Evolutionary conservation across 139 green algal species (phyloP), one percentile per base, ranked within the genome.

Genomic region (Coelastrella sp.): DNA sequence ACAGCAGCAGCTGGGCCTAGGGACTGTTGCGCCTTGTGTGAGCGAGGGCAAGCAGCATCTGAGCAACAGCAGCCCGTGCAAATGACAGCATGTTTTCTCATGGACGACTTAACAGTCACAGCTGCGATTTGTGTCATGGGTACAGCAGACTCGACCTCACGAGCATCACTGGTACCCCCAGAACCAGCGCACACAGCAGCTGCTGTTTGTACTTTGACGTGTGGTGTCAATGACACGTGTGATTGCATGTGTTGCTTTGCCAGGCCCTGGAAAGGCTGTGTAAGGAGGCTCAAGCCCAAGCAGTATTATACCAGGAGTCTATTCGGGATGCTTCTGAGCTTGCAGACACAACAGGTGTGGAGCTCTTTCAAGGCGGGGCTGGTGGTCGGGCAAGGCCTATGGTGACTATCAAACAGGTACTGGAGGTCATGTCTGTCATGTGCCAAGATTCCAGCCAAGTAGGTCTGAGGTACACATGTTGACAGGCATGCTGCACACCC

Each of bases 281-380:
- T 90, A 87, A 86, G 20, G 93, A 95, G 58, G 95, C 96, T 66
- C 91, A 96, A 80, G 96, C 94, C 84, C 93, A 96, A 87, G 95
- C 95, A 14, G 91, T 91, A 68, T 91, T 96, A 75, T 97, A 97
- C 89, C 93, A 96, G 83, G 95, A 97, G 81, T 94, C 79, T 8
- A 93, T 98, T 23, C 76, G 96, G 0, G 92, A 96, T 86, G 90
- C 94, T 74, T 90, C 91, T 20, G 95, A 98, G 91, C 94, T 97
- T 57, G 87, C 94, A 22, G 96, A 98, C 93, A 96, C 92, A 11
- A 97, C 95, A 5, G 96, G 96, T n/a, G 94, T 98, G 23, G 95
- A 97, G 87, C 91, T 97, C 20, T 89, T 95, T 17, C 90, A 92
- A 84, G 92, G 90, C 3, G 74, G 78, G 19, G 20, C 76, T 64